Percentiles rank a stretch among this genome's conserved stretches.
These are phyloP conservation scores for Arthrobotrys sphaeroides DNA, from an alignment of 2,329 filamentous ascomycete species.

Conservation along the genomic window DNA sequence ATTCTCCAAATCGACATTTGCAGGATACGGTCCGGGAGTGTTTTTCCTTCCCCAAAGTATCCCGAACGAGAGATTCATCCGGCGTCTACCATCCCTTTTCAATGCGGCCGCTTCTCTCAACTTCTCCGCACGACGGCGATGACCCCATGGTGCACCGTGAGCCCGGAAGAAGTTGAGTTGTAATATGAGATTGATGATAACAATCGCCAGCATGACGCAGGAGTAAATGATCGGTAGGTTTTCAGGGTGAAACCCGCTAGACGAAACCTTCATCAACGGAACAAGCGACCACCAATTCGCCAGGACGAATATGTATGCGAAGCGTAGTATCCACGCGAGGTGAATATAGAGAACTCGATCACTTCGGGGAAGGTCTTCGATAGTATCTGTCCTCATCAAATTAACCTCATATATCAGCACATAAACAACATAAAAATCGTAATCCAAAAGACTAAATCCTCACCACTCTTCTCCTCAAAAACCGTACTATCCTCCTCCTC, in stretches of 20 bases:
- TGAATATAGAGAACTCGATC: slow-evolving; percentile 24
- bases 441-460: too few species aligned
- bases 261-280: slow-evolving; percentile 28
- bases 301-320: slow-evolving; percentile 23
- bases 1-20: background rate
- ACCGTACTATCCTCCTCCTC: background rate
- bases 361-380: background rate
- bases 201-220: slow-evolving; percentile 15
- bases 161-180: slow-evolving; percentile 5
- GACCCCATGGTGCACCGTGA: slow-evolving; percentile 18
- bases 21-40: background rate
- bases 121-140: background rate
- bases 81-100: background rate
- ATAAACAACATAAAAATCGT: background rate
- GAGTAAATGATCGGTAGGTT: slow-evolving; percentile 39
- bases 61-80: background rate
- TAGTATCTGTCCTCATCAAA: background rate
- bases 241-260: slow-evolving; percentile 17
- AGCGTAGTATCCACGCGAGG: slow-evolving; percentile 34
- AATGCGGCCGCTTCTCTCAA: background rate
- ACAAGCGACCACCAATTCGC: slow-evolving; percentile 46
- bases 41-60: background rate
- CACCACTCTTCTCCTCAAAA: background rate
- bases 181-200: background rate
- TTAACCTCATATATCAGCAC: background rate